These are phyloP conservation scores for Pseudogymnoascus sp. DNA, from an alignment of 2,329 filamentous ascomycete species.

Conservation along the genomic window DNA sequence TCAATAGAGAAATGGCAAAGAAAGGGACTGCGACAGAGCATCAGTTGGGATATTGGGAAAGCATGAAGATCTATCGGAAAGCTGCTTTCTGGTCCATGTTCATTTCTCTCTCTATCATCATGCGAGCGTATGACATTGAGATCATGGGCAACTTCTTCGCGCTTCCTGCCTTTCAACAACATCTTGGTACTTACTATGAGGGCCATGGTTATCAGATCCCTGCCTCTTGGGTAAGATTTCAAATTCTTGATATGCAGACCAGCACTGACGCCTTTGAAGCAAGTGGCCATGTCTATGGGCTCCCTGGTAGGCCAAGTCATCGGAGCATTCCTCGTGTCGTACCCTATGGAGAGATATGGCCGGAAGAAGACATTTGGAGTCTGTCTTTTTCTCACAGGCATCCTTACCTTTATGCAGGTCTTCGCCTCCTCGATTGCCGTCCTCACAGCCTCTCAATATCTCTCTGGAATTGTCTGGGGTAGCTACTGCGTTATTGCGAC, in stretches of 20 bases:
- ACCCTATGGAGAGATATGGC: slow-evolving; percentile 20
- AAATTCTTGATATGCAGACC: neutral
- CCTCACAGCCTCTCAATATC: slow-evolving; percentile 39
- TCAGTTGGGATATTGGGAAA: neutral
- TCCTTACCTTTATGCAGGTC: slow-evolving; percentile 41
- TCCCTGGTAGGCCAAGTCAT: slow-evolving; percentile 34
- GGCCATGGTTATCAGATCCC: slow-evolving; percentile 10
- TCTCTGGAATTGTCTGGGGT: slow-evolving; percentile 42
- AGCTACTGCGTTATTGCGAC: slow-evolving; percentile 38
- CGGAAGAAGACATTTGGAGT: slow-evolving; percentile 16
- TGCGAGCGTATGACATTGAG: slow-evolving; percentile 30
- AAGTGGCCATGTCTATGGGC: slow-evolving; percentile 34
- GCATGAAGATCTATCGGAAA: slow-evolving; percentile 3
- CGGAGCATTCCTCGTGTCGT: slow-evolving; percentile 21
- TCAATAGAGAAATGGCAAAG: neutral
- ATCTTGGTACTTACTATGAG: slow-evolving; percentile 10
- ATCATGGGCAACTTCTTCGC: slow-evolving; percentile 32
- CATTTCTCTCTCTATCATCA: slow-evolving; percentile 28
- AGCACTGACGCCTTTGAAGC: slow-evolving; percentile 35
- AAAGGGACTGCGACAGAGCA: slow-evolving; percentile 15
- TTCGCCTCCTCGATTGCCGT: slow-evolving; percentile 39
- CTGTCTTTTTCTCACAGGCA: slow-evolving; percentile 15
- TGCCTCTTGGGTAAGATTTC: neutral
- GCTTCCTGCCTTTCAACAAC: slow-evolving; percentile 16
- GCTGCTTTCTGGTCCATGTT: slow-evolving; percentile 25